Base-by-base conservation (phyloP, 2,329 filamentous ascomycete genomes). In the Penicillium sp. region DNA sequence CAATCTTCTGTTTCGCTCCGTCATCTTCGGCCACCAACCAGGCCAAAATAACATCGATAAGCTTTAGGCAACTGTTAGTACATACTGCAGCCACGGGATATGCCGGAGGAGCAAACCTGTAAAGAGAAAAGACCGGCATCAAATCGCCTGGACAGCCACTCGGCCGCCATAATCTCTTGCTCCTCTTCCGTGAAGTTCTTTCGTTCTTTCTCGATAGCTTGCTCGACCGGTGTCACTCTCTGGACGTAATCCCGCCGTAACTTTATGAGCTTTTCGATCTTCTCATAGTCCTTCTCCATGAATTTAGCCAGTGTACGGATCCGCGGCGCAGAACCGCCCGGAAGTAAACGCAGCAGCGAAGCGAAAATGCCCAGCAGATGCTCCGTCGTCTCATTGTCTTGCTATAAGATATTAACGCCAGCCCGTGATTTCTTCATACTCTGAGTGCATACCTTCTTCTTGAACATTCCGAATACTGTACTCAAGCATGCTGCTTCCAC, bases 241-340 rank as follows among this genome's bases (percentile, higher is more conserved):
- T 76, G 72, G 0, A 79, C 78, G 64, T 89, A 95, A 10, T 87
- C 84, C 42, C 80, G 73, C 37, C 90, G 80, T 41, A 96, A 68
- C 52, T 78, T 75, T 32, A 95, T 67, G 5, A 97, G 74, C 64
- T 83, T 87, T 5, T 65, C 72, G 33, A 88, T 81, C 75, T 97
- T 97, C 58, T 80, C 88, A 65, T 94, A 95, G 57, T 95, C 83
- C 64, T 88, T 95, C 68, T 98, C 93, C 17, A 95, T 85, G 61
- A 97, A 97, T 64, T 98, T 98, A 42, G 90, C 91, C 4, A 97
- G 77, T 1, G 85, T 80, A 4, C 93, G 81, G 59, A 97, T 94
- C 6, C 93, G 80, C 29, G 83, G 77, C 0, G 87, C 76, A 1
- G 87, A 89, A 29, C 88, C 81, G 15, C 82, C 86, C 0, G 90